Evolutionary conservation across 257 asterid species (phyloP).

Genomic region (Orobanche coerulescens): DNA sequence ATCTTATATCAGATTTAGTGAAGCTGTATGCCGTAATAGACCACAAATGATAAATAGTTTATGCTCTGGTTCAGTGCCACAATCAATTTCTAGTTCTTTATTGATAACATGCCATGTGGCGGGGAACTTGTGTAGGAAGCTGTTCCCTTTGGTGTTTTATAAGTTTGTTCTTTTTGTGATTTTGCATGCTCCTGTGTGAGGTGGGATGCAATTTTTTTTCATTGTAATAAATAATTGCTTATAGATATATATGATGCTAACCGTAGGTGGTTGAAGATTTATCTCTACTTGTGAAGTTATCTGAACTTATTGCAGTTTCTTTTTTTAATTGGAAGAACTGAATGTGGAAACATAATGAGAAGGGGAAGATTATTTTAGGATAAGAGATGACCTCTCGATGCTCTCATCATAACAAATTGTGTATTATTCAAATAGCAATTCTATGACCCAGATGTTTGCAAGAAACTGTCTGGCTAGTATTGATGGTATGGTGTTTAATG

Average conservation of each 20-base stretch:
- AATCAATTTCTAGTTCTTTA: background rate
- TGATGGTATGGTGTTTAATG: background rate
- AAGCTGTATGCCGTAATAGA: slow-evolving; percentile 7
- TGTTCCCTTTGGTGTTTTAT: background rate
- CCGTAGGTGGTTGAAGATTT: background rate
- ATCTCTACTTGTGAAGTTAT: background rate
- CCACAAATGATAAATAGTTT: background rate
- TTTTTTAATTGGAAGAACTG: background rate
- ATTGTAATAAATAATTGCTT: background rate
- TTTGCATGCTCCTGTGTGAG: background rate
- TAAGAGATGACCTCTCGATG: background rate
- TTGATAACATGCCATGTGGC: slow-evolving; percentile 2
- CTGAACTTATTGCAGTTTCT: background rate
- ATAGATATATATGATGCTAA: background rate
- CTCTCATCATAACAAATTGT: background rate
- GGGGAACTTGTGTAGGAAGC: background rate
- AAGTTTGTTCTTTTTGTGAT: background rate
- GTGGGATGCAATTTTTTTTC: background rate
- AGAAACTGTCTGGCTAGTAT: background rate
- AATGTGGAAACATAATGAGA: background rate
- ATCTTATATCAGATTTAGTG: background rate
- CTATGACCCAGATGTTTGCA: background rate
- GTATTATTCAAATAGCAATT: background rate
- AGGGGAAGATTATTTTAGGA: background rate
- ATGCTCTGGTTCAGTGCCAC: background rate